These are phyloP conservation scores for Beauveria medogensis DNA, from an alignment of 2,329 filamentous ascomycete species.

Conservation along the genomic window DNA sequence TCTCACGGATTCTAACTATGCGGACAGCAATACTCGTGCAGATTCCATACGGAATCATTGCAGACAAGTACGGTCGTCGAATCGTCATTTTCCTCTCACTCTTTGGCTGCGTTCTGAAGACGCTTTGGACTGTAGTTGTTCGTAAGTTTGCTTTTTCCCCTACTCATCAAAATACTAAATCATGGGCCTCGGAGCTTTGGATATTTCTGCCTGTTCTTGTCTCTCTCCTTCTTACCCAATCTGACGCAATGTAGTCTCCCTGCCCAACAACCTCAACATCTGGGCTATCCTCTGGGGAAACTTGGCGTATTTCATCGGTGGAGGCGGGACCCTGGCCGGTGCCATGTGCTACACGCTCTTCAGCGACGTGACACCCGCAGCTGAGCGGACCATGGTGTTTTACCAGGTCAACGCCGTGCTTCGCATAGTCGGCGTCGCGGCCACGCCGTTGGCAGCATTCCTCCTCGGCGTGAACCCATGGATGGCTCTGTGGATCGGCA, in stretches of 20 bases:
- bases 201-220: not conserved
- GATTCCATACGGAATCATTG: constrained; percentile 39
- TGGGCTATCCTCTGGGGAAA: constrained; percentile 29
- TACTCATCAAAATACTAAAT: not conserved
- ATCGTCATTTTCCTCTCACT: constrained; percentile 31
- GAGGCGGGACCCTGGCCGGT: constrained; percentile 28
- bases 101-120: constrained; percentile 22
- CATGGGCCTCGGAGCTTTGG: no score
- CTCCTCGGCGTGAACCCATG: constrained; percentile 32
- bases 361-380: constrained; percentile 33
- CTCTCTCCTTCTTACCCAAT: no score
- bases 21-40: constrained; percentile 31
- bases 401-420: constrained; percentile 31
- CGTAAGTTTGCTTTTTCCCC: constrained; percentile 19
- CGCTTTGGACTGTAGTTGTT: constrained; percentile 22
- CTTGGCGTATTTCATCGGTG: constrained; percentile 32
- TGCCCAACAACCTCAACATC: constrained; percentile 30
- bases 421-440: constrained; percentile 29
- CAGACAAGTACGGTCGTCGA: constrained; percentile 37
- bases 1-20: not conserved
- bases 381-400: constrained; percentile 31
- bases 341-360: constrained; percentile 40
- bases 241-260: constrained; percentile 22
- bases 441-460: constrained; percentile 32
- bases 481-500: constrained; percentile 30